phyloP scores from a whole-genome alignment of 768 basidiomycete species.

The Phaeotremella fagi region DNA sequence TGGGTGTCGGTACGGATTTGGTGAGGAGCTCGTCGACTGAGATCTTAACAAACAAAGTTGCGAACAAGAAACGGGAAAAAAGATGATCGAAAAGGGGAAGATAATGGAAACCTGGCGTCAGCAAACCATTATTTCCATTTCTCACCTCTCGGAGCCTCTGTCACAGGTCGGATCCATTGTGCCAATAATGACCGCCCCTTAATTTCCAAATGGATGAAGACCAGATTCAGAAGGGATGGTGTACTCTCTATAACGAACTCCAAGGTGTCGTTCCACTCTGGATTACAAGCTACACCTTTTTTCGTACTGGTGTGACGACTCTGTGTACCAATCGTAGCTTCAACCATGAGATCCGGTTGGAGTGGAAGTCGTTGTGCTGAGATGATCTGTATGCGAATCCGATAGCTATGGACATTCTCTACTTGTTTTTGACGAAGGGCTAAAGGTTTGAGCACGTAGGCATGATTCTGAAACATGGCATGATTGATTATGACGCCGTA shows the following conservation, averaged over 20 bases:
- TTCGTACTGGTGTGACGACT: constrained; percentile 58
- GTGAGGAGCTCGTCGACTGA: too few relatives aligned
- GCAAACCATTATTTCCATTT: background rate
- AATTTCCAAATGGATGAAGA: constrained; percentile 77
- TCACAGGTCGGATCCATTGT: constrained; percentile 62
- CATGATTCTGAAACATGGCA: constrained; percentile 90
- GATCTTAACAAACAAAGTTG: constrained; percentile 77
- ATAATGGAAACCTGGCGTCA: constrained; percentile 66
- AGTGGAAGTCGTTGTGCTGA: constrained; percentile 87
- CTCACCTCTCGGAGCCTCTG: background rate
- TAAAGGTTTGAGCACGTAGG: constrained; percentile 84
- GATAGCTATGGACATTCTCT: constrained; percentile 58
- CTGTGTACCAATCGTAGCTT: constrained; percentile 59
- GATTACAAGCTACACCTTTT: constrained; percentile 89
- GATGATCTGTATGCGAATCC: constrained; percentile 55
- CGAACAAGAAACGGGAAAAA: constrained; percentile 82
- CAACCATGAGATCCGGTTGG: constrained; percentile 66
- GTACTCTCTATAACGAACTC: constrained; percentile 55
- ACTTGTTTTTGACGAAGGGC: constrained; percentile 61
- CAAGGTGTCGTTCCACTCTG: constrained; percentile 71
- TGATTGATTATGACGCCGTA: constrained; percentile 86
- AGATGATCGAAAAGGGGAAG: constrained; percentile 83
- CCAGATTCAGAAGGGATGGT: constrained; percentile 68
- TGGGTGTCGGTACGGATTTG: too few relatives aligned
- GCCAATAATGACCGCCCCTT: constrained; percentile 68